Evolutionary conservation across 202 grass and related monocot genomes (phyloP).

Genomic region (Saccharum hybrid): DNA sequence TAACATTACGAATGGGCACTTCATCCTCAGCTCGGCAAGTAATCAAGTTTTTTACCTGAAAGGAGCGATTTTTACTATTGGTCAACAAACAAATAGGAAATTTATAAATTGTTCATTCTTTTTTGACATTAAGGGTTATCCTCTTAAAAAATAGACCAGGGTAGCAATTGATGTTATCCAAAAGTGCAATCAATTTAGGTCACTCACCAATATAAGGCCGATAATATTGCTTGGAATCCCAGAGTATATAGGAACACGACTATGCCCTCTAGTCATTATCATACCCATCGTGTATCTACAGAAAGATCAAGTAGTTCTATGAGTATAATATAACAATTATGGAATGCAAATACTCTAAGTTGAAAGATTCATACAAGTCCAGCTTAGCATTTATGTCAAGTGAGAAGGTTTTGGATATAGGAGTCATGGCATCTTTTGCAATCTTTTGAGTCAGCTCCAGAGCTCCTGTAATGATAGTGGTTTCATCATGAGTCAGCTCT

Average conservation of each 20-base stretch:
- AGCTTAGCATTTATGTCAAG: conserved; percentile 97
- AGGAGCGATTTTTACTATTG: neutral
- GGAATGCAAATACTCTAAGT: conserved; percentile 12
- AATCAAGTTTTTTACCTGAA: conserved; percentile 97
- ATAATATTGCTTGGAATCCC: conserved; percentile 90
- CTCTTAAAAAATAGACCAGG: neutral
- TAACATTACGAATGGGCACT: conserved; percentile 86
- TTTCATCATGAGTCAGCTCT: conserved; percentile 99
- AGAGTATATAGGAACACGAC: conserved; percentile 98
- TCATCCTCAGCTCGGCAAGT: conserved; percentile 84
- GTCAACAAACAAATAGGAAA: neutral
- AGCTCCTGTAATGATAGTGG: conserved; percentile 99
- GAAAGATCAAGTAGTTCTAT: conserved; percentile 47
- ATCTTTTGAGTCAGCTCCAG: conserved; percentile 93
- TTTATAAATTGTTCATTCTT: neutral
- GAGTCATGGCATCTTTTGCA: conserved; percentile 84
- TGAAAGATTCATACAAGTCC: conserved; percentile 71
- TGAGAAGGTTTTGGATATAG: conserved; percentile 77
- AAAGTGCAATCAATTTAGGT: conserved; percentile 12
- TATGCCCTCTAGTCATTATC: conserved; percentile 95
- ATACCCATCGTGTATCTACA: conserved; percentile 76
- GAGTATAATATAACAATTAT: conserved; percentile 8
- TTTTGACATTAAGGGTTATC: conserved; percentile 9
- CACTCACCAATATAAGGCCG: conserved; percentile 92
- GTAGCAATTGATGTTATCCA: conserved; percentile 4